A percentile compares a stretch with the other conserved stretches of the same genome.
Conservation (phyloP, 2,329 filamentous ascomycete genomes). For the Cytospora mali region DNA sequence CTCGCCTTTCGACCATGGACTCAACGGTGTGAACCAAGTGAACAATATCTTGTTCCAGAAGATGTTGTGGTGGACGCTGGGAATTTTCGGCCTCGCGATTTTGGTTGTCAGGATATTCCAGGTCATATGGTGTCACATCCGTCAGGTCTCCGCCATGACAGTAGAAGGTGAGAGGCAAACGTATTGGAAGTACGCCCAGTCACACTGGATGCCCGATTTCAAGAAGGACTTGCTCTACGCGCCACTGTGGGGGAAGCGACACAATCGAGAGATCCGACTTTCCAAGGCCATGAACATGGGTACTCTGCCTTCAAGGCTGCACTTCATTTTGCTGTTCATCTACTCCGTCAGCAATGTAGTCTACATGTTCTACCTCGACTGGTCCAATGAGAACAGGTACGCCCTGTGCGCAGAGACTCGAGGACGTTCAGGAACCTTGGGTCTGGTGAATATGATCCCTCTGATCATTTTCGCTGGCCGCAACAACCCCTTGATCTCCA, state of each 20-base stretch:
- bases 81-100: conserved; percentile 56
- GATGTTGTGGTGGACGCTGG: conserved; percentile 62
- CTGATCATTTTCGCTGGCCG: conserved; percentile 85
- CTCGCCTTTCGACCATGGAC: conserved; percentile 56
- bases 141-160: conserved; percentile 63
- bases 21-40: conserved; percentile 63
- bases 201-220: conserved; percentile 61
- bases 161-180: conserved; percentile 53
- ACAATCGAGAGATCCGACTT: conserved; percentile 57
- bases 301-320: conserved; percentile 67
- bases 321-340: conserved; percentile 57
- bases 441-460: conserved; percentile 88
- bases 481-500: conserved; percentile 86
- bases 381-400: conserved; percentile 58
- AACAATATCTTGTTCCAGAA: conserved; percentile 61
- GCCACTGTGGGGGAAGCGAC: conserved; percentile 65
- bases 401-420: conserved; percentile 79
- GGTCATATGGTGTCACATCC: conserved; percentile 57
- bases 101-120: conserved; percentile 57
- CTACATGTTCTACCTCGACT: conserved; percentile 66
- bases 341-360: conserved; percentile 63
- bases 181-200: conserved; percentile 63
- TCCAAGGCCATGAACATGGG: conserved; percentile 53
- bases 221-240: conserved; percentile 67
- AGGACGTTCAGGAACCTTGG: conserved; percentile 81